Conservation (phyloP, 2,329 filamentous ascomycete genomes). For the Sclerotinia borealis region DNA sequence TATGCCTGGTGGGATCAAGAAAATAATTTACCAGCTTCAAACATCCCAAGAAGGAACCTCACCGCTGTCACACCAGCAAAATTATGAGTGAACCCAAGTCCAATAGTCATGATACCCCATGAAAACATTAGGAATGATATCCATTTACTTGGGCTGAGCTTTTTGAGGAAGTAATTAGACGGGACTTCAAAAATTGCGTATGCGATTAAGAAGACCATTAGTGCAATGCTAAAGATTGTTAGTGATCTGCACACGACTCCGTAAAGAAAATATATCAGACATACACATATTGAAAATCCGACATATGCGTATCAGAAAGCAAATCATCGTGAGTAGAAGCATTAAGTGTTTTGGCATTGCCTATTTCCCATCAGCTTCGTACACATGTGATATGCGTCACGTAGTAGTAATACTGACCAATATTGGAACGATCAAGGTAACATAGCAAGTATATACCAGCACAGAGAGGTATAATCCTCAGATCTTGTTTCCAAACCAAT, state of each 20-base stretch:
- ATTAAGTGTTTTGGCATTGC: slow-evolving; percentile 62
- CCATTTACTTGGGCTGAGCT: slow-evolving; percentile 42
- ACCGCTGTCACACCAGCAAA: slow-evolving; percentile 40
- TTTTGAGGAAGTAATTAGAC: slow-evolving; percentile 45
- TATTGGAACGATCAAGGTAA: slow-evolving; percentile 63
- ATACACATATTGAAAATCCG: slow-evolving; percentile 52
- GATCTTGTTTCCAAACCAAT: slow-evolving; percentile 53
- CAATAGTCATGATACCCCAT: slow-evolving; percentile 44
- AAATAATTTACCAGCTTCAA: slow-evolving; percentile 39
- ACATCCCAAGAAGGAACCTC: slow-evolving; percentile 44
- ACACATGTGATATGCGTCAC: too few relatives aligned
- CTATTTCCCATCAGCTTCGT: slow-evolving; percentile 11
- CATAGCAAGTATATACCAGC: slow-evolving; percentile 60
- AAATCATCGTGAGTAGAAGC: slow-evolving; percentile 54
- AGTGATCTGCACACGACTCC: background rate
- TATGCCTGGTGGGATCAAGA: slow-evolving; percentile 33
- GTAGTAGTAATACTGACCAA: slow-evolving; percentile 38
- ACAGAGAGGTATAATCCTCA: slow-evolving; percentile 57
- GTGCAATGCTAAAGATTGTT: slow-evolving; percentile 32
- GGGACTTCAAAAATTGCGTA: slow-evolving; percentile 45
- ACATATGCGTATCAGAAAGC: slow-evolving; percentile 55
- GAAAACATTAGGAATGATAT: slow-evolving; percentile 45
- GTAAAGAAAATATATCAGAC: background rate
- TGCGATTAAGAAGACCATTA: slow-evolving; percentile 43
- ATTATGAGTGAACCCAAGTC: slow-evolving; percentile 39